Percentiles rank a stretch among this genome's conserved stretches.
phyloP scores from a whole-genome alignment of 345 rosid genomes.

The Limnanthes douglasii region DNA sequence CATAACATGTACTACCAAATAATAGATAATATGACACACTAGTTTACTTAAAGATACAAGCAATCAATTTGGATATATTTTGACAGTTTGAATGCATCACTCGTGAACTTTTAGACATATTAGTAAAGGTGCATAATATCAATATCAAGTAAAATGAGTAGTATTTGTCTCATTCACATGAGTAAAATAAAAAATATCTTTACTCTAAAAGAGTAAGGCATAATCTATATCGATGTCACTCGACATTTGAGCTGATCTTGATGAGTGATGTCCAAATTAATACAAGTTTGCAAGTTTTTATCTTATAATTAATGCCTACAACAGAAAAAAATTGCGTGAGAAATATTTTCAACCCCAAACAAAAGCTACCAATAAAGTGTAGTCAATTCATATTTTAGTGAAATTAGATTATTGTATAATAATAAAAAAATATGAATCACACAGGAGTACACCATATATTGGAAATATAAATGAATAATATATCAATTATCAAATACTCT shows the following conservation, averaged over 20 bases:
- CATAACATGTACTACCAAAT: too few species aligned
- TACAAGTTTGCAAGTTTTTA: slow-evolving; percentile 92
- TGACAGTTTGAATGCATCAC: slow-evolving; percentile 69
- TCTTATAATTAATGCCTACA: slow-evolving; percentile 69
- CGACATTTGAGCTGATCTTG: slow-evolving; percentile 96
- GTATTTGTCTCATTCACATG: not conserved
- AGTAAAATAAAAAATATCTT: not conserved
- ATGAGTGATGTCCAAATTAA: slow-evolving; percentile 87
- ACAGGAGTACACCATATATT: too few species aligned
- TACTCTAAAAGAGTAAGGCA: slow-evolving; percentile 60
- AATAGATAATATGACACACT: slow-evolving; percentile 2
- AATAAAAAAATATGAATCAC: too few species aligned
- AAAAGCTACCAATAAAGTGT: too few species aligned
- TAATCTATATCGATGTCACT: slow-evolving; percentile 96
- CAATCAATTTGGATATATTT: slow-evolving; percentile 97
- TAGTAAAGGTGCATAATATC: slow-evolving; percentile 7
- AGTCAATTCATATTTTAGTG: too few species aligned
- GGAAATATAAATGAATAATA: too few species aligned
- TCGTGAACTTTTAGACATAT: slow-evolving; percentile 44
- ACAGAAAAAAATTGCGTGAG: too few species aligned
- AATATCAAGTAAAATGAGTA: not conserved
- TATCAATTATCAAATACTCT: too few species aligned
- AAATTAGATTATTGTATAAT: too few species aligned
- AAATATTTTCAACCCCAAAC: too few species aligned
- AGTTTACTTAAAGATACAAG: slow-evolving; percentile 77